Evolutionary conservation across 2,329 filamentous ascomycete genomes (phyloP), one percentile per base, ranked within the genome.

Genomic region (Nemania sp.): DNA sequence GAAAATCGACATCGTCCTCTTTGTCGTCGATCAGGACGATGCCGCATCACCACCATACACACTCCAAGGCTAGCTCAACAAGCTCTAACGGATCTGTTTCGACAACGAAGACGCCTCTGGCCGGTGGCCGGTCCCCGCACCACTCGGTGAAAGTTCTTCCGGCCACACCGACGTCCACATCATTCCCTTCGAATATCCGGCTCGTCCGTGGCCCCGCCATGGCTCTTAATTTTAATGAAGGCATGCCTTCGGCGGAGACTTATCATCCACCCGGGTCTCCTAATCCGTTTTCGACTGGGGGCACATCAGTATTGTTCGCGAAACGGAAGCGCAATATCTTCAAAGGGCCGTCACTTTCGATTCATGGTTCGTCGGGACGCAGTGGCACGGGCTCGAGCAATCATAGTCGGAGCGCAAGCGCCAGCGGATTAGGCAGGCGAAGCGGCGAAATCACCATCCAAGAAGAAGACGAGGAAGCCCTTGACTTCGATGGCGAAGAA

Each of bases 1-100:
- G 94, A 56, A 97, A 97, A 70, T 97, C 93, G 0, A 99, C 94
- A 0, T 97, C 91, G 0, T 96, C 91, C 0, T 97, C 92, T 0
- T 86, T 99, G 14, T 97, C 91, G 1, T 96, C 91, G 0, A 87
- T 99, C 52, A 87, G 94, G 54, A 95, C 89, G 39, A 91, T 97
- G 67, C 91, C 67, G 65, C 90, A 92, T 62, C 88, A 91, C 61
- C 86, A 88, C 48, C 89, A 94, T 68, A 86, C 88, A 1, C 93
- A 97, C 70, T 96, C 91, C 19, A 97, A 97, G 72, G 91, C 94
- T 0, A 96, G 90, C 0, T 97, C 91, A 0, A 94, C 91, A 1
- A 96, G 91, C 37, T 96, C 89, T 5, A 88, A 86, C 55, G 86
- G 85, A 19, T 87, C 88, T 0, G 85, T 88, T 3, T 86, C 87